Evolutionary conservation across 768 basidiomycete genomes (phyloP).

Genomic region (Lanmaoa rubissima): DNA sequence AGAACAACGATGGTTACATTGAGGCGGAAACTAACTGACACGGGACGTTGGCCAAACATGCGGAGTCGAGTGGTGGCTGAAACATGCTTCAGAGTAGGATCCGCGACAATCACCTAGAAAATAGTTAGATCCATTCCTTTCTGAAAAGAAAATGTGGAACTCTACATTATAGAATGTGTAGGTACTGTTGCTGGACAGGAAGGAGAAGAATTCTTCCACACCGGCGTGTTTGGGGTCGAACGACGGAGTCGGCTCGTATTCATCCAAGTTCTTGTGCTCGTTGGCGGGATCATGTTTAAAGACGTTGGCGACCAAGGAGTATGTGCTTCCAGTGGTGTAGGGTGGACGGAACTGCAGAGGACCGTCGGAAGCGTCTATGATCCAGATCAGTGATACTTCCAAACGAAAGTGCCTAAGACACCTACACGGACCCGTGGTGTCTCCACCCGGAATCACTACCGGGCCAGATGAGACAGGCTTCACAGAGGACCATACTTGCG

Average conservation of each 20-base stretch:
- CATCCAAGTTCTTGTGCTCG: neutral
- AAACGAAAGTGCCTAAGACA: neutral
- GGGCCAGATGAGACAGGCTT: neutral
- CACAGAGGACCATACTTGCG: neutral
- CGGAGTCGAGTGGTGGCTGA: constrained; percentile 10
- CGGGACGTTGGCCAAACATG: neutral
- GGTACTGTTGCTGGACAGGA: neutral
- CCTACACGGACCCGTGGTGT: neutral
- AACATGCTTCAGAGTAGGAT: constrained; percentile 7
- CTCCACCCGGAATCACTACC: neutral
- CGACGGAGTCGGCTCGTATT: neutral
- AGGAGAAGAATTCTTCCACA: no score
- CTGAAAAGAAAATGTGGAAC: neutral
- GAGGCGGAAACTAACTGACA: constrained; percentile 1
- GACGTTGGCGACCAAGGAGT: constrained; percentile 9
- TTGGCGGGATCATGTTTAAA: neutral
- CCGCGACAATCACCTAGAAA: constrained; percentile 7
- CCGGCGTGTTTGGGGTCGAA: neutral
- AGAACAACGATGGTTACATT: neutral
- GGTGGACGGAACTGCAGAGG: constrained; percentile 9
- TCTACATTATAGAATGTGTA: constrained; percentile 9
- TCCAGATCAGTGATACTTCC: neutral
- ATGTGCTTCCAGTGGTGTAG: neutral
- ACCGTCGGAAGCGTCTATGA: neutral
- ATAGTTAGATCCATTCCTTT: neutral